Evolutionary conservation across 805 yeast species (phyloP), one percentile per base, ranked within the genome.

Genomic region (Starmera dryadoides): DNA sequence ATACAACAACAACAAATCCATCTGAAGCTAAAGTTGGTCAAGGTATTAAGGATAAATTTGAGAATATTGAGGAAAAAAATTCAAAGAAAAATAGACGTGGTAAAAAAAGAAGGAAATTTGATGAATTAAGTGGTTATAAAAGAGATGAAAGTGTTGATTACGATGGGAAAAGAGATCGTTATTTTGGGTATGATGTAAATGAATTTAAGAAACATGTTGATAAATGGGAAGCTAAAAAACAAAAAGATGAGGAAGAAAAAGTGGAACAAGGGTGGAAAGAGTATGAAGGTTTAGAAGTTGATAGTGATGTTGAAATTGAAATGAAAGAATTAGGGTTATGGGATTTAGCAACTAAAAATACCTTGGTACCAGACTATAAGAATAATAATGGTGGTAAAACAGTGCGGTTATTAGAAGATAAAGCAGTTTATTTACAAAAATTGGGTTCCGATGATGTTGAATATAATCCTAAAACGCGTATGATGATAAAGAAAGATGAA

Each of bases 161-260:
- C 71, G 94, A 84, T 50, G 72, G 79, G 10, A 81, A 80, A 45
- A 62, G 88, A 42, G 95, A 86, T 58, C 66, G 86, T 42, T 86
- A 93, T 95, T 82, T 74, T 52, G 95, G 95, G 0, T 84, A 77
- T 53, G 79, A 81, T 34, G 68, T 75, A 1, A 63, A 66, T 10
- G 86, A 82, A 38, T 85, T 83, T 64, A 72, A 69, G 35, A 61
- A 67, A 11, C 71, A 73, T 23, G 48, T 77, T 6, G 55, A 60
- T 37, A 62, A 63, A 34, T 75, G 82, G 75, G 64, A 68, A 39
- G 51, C 45, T 31, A 56, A 64, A 44, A n/a, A n/a, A n/a, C n/a
- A n/a, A n/a, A n/a, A n/a, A 43, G 46, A 52, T 42, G 38, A 48
- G 23, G 38, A 46, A 25, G 37, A 46, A 20, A 36, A 38, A 25